Base-by-base conservation (phyloP, 164 flowering plant species). In the Aristolochia contorta region DNA sequence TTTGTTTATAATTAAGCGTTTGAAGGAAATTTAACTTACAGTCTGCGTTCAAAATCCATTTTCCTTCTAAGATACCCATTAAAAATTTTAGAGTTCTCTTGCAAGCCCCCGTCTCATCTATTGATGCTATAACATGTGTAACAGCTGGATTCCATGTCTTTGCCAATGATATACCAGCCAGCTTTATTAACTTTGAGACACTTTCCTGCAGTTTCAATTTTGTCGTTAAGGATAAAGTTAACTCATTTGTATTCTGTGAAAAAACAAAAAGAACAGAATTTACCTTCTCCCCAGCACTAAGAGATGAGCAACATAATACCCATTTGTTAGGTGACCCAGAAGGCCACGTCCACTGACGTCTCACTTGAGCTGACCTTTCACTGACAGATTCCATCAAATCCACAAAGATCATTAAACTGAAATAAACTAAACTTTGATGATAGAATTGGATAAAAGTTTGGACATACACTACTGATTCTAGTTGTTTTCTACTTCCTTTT, bases 1-100 rank as follows among this genome's bases (percentile, higher is more conserved):
- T 23, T 2, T 4, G 18, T 16, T 15, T 16, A 24, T 56, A 20
- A 14, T 56, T 15, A 13, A 22, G 6, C 2, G 12, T 15, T 32
- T 3, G 8, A 16, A 19, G 16, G 25, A 43, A 37, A 48, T 5
- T 47, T n/a, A 19, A 73, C 97, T 85, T 47, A 94, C 99, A 94
- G n/a, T 87, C 82, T 45, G 82, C 72, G 61, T 66, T 87, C 60
- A 91, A 55, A 66, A 94, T 85, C 99, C 99, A 94, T 72, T 80
- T 91, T 46, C 99, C 99, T 73, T 84, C 90, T 69, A 91, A 71
- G 70, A 94, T 85, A 16, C 88, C 99, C 93, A 80, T 80, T 75
- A 94, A 71, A 67, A 80, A 67, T 67, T 94, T 94, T 46, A 94
- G 79, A 51, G 97, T 94, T 69, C 99, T 84, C 72, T 64, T 79